Evolutionary conservation across 2,329 filamentous ascomycete genomes (phyloP).

Genomic region (Cercospora sp.): DNA sequence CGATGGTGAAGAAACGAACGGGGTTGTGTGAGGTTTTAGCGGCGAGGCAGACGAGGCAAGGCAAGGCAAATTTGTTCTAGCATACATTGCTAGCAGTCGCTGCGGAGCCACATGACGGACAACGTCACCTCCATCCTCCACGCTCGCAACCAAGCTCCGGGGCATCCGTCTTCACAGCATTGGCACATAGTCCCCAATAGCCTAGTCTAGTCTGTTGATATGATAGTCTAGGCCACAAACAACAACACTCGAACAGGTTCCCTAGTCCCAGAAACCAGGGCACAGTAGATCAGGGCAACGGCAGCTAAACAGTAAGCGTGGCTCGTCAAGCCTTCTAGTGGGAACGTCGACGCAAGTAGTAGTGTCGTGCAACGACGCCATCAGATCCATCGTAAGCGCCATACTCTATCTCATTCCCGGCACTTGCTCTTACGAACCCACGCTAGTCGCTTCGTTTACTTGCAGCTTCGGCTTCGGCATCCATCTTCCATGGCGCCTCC

Average conservation of each 20-base stretch:
- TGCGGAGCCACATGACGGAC: slow-evolving; percentile 10
- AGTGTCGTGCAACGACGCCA: slow-evolving; percentile 19
- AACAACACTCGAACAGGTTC: neutral
- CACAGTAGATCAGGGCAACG: slow-evolving; percentile 8
- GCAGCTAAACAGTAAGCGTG: slow-evolving; percentile 11
- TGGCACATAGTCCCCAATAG: neutral
- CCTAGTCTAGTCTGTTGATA: neutral
- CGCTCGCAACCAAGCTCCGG: neutral
- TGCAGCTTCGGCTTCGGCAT: slow-evolving; percentile 15
- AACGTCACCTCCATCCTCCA: slow-evolving; percentile 7
- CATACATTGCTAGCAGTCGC: neutral
- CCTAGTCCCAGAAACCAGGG: neutral
- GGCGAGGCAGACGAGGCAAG: neutral
- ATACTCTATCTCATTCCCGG: slow-evolving; percentile 17
- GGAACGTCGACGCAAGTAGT: slow-evolving; percentile 4
- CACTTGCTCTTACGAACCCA: slow-evolving; percentile 15
- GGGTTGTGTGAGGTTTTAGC: neutral
- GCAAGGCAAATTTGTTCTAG: neutral
- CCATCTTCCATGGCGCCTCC: slow-evolving; percentile 19
- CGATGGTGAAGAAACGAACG: neutral
- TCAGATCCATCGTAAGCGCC: slow-evolving; percentile 17
- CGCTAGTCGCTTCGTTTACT: slow-evolving; percentile 11
- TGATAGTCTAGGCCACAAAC: neutral
- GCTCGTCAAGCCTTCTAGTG: slow-evolving; percentile 7
- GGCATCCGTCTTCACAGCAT: neutral